A percentile compares a stretch with the other conserved stretches of the same genome.
These are phyloP conservation scores for Lepiota venenata DNA, from an alignment of 768 basidiomycete species.

Conservation along the genomic window DNA sequence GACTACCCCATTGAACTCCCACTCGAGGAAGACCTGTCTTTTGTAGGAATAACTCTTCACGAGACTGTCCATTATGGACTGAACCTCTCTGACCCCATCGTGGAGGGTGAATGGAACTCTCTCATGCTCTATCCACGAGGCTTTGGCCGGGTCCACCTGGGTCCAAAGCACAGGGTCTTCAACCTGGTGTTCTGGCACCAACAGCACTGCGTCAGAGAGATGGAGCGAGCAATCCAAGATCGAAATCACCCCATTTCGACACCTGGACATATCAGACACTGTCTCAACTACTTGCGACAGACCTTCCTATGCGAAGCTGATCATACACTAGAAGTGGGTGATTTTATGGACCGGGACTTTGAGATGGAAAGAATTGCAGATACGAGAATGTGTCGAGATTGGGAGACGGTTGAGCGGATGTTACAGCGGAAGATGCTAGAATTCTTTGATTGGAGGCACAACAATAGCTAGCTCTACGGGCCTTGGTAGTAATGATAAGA, in stretches of 20 bases:
- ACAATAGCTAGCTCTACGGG: background rate
- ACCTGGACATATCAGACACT: conserved; percentile 26
- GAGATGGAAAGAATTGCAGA: conserved; percentile 29
- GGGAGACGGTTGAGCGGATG: conserved; percentile 53
- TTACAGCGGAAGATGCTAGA: background rate
- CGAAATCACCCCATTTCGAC: conserved; percentile 13
- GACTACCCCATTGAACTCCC: background rate
- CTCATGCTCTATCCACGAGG: conserved; percentile 15
- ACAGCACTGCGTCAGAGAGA: conserved; percentile 22
- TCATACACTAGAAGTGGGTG: conserved; percentile 28
- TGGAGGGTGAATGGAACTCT: background rate
- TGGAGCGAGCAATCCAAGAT: conserved; percentile 19
- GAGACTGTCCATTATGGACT: conserved; percentile 18
- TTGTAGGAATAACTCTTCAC: conserved; percentile 15
- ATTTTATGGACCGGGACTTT: conserved; percentile 26
- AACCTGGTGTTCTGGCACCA: conserved; percentile 24
- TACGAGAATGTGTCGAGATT: conserved; percentile 62
- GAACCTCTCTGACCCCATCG: conserved; percentile 14
- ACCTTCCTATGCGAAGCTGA: conserved; percentile 30
- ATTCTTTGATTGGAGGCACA: background rate
- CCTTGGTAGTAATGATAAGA: too few species aligned
- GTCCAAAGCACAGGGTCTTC: conserved; percentile 18
- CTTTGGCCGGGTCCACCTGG: conserved; percentile 20
- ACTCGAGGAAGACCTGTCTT: background rate
- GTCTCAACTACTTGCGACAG: conserved; percentile 32